Conservation (phyloP, 2,329 filamentous ascomycete genomes). For the Penicillium paneum region DNA sequence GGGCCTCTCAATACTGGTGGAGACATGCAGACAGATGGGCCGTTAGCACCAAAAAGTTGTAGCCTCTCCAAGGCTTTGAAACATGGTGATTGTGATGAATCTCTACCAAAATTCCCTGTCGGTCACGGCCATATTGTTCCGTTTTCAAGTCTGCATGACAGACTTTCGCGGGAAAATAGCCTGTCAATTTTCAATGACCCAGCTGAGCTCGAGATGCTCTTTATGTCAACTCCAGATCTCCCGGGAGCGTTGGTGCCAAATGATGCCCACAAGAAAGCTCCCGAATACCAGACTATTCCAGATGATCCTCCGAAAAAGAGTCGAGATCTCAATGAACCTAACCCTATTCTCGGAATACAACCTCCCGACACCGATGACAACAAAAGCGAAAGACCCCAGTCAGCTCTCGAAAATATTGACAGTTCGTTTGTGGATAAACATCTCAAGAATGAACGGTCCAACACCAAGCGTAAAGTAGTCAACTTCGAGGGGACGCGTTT, state of each 20-base stretch:
- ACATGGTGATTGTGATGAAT: neutral
- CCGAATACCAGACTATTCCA: neutral
- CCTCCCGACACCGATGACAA: neutral
- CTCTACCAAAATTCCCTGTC: slow-evolving; percentile 3
- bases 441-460: neutral
- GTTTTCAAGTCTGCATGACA: slow-evolving; percentile 31
- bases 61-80: neutral
- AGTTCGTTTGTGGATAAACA: neutral
- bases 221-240: slow-evolving; percentile 19
- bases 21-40: neutral
- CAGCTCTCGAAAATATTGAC: neutral
- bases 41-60: neutral
- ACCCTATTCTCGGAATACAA: neutral
- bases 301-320: neutral
- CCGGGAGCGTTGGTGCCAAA: neutral
- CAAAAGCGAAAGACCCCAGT: neutral
- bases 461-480: slow-evolving; percentile 25
- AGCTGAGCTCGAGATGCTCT: slow-evolving; percentile 30
- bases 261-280: neutral
- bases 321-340: neutral
- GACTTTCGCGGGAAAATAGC: slow-evolving; percentile 16
- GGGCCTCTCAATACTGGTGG: neutral
- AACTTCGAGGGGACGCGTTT: slow-evolving; percentile 18
- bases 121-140: slow-evolving; percentile 27
- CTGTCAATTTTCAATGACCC: slow-evolving; percentile 20